Conservation (phyloP, 768 basidiomycete species). For the Rubroboletus satanas region DNA sequence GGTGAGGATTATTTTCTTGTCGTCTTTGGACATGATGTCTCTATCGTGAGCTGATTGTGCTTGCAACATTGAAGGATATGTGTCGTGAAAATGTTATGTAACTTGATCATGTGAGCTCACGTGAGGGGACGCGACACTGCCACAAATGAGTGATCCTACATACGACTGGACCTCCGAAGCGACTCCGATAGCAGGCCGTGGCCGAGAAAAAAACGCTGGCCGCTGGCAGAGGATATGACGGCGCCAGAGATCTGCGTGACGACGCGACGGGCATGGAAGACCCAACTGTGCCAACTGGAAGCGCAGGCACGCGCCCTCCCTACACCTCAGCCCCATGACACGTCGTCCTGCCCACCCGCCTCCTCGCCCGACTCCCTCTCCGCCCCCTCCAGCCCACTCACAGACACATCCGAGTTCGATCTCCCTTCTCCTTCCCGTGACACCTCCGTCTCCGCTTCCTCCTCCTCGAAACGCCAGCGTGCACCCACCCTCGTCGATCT, state of each 20-base stretch:
- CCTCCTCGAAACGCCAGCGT: constrained; percentile 25
- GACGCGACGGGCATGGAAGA: constrained; percentile 29
- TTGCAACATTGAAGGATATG: too few relatives aligned
- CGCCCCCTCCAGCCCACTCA: constrained; percentile 21
- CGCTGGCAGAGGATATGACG: constrained; percentile 11
- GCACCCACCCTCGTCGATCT: constrained; percentile 6
- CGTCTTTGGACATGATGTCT: constrained; percentile 2
- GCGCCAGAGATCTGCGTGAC: constrained; percentile 25
- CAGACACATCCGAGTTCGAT: constrained; percentile 15
- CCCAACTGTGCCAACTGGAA: constrained; percentile 18
- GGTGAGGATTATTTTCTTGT: not conserved
- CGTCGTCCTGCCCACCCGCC: constrained; percentile 7
- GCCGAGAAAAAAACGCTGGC: not conserved
- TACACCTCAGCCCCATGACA: not conserved
- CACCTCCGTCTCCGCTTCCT: constrained; percentile 23
- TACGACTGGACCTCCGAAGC: too few relatives aligned
- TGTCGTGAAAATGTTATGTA: too few relatives aligned
- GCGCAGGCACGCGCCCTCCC: not conserved
- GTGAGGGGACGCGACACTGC: constrained; percentile 18
- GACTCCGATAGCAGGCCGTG: not conserved
- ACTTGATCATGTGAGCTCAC: constrained; percentile 3
- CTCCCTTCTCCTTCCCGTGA: constrained; percentile 17
- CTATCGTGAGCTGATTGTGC: too few relatives aligned
- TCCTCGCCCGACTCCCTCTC: constrained; percentile 22
- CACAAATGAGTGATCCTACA: constrained; percentile 13